Conservation (phyloP, 495 filamentous ascomycete genomes). For the Aspergillus asperescens region DNA sequence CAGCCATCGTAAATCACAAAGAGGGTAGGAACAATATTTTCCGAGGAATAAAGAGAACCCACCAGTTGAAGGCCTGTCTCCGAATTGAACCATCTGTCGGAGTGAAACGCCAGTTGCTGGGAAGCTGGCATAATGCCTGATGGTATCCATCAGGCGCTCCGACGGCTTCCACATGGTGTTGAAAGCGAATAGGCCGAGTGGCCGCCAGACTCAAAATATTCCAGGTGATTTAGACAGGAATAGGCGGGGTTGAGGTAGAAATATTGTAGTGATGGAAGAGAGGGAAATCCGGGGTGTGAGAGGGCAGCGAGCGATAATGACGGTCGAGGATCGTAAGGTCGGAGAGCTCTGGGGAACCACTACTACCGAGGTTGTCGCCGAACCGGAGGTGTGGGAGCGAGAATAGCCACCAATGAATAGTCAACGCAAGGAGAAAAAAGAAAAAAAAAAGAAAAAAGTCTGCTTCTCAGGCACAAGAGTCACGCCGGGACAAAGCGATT, state of each 20-base stretch:
- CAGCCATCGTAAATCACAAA: constrained; percentile 12
- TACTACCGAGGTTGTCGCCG: constrained; percentile 13
- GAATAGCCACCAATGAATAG: background rate
- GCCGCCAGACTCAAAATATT: constrained; percentile 19
- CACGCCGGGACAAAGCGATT: no score
- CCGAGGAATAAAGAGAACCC: constrained; percentile 18
- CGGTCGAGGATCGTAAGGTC: background rate
- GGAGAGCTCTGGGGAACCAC: constrained; percentile 4
- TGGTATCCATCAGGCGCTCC: constrained; percentile 91
- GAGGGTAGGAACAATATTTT: background rate
- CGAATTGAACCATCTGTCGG: constrained; percentile 99
- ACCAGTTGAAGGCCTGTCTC: constrained; percentile 85
- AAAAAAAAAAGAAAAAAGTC: background rate
- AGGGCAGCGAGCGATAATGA: background rate
- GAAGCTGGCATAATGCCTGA: constrained; percentile 96
- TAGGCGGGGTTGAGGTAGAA: background rate
- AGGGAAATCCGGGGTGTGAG: background rate
- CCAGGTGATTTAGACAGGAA: background rate
- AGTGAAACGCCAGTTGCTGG: constrained; percentile 95
- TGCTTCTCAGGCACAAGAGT: background rate
- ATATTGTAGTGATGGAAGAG: background rate
- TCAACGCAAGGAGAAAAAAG: background rate
- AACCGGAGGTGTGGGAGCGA: background rate
- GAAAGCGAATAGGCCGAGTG: constrained; percentile 24
- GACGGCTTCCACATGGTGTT: constrained; percentile 81